Evolutionary conservation across 2,329 filamentous ascomycete genomes (phyloP).

Genomic region (Tolypocladium ophioglossoides): DNA sequence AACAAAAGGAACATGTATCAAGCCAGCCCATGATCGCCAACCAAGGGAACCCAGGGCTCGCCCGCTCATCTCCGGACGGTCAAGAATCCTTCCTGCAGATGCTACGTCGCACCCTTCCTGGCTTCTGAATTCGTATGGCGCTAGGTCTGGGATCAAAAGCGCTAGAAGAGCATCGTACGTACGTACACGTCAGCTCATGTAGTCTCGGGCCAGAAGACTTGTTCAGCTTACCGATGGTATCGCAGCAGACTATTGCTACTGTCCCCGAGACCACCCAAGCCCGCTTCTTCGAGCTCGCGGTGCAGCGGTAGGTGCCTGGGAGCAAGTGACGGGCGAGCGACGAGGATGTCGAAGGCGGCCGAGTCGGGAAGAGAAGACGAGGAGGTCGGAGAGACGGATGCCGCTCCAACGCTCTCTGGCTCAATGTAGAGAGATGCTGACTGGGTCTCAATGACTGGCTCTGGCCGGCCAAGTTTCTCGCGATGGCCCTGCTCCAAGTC

Average conservation of each 20-base stretch:
- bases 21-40: not conserved
- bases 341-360: not conserved
- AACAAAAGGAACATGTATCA: not conserved
- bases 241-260: not conserved
- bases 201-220: not conserved
- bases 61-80: not conserved
- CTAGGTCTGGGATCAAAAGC: not conserved
- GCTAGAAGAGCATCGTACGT: not conserved
- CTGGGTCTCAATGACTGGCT: not conserved
- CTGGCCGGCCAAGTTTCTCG: not conserved
- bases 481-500: not conserved
- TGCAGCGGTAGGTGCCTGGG: slow-evolving; percentile 1
- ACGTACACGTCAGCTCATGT: not conserved
- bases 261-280: slow-evolving; percentile 3
- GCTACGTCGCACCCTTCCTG: fast-evolving
- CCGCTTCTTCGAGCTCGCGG: slow-evolving; percentile 3
- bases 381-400: not conserved
- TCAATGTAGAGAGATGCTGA: not conserved
- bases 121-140: not conserved
- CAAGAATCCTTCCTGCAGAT: not conserved
- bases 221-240: slow-evolving; percentile 2
- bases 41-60: not conserved
- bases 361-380: not conserved
- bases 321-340: not conserved
- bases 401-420: not conserved